These are phyloP conservation scores for Aureobasidium sp. DNA, from an alignment of 2,329 filamentous ascomycete species.

Conservation along the genomic window DNA sequence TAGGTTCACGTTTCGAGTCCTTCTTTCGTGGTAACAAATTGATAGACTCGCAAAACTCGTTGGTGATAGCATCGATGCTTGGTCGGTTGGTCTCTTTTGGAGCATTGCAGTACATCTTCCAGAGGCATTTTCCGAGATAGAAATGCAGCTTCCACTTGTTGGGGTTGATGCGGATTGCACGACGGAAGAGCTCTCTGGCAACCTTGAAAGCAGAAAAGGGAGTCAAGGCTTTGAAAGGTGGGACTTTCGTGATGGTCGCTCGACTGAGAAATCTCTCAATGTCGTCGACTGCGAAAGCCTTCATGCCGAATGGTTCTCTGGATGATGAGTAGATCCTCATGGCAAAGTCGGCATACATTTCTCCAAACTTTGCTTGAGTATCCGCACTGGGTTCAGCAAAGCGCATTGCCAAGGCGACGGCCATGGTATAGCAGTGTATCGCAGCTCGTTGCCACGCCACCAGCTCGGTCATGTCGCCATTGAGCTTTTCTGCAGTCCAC, in stretches of 20 bases:
- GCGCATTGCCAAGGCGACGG: slow-evolving; percentile 52
- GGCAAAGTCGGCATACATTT: slow-evolving; percentile 61
- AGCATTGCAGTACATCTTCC: slow-evolving; percentile 52
- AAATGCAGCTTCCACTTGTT: slow-evolving; percentile 58
- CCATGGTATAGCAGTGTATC: slow-evolving; percentile 70
- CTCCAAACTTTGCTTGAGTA: slow-evolving; percentile 49
- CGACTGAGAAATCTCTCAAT: slow-evolving; percentile 53
- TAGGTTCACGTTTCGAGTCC: slow-evolving; percentile 60
- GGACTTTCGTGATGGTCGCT: slow-evolving; percentile 48
- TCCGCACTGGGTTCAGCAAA: slow-evolving; percentile 46
- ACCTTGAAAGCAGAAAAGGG: slow-evolving; percentile 56
- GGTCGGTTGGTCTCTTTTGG: background rate
- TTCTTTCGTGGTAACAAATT: slow-evolving; percentile 44
- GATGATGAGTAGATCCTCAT: slow-evolving; percentile 60
- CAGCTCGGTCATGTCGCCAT: slow-evolving; percentile 67
- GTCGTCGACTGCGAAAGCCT: slow-evolving; percentile 54
- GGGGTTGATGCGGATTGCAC: slow-evolving; percentile 49
- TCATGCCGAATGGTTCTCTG: slow-evolving; percentile 58
- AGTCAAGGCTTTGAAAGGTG: slow-evolving; percentile 49
- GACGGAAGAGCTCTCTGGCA: slow-evolving; percentile 51
- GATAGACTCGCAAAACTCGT: slow-evolving; percentile 40
- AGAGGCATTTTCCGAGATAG: slow-evolving; percentile 61
- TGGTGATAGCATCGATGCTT: slow-evolving; percentile 16
- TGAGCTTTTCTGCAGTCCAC: slow-evolving; percentile 87
- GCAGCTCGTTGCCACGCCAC: slow-evolving; percentile 67